These are phyloP conservation scores for Hyaloscypha variabilis DNA, from an alignment of 495 filamentous ascomycete species.

Conservation along the genomic window DNA sequence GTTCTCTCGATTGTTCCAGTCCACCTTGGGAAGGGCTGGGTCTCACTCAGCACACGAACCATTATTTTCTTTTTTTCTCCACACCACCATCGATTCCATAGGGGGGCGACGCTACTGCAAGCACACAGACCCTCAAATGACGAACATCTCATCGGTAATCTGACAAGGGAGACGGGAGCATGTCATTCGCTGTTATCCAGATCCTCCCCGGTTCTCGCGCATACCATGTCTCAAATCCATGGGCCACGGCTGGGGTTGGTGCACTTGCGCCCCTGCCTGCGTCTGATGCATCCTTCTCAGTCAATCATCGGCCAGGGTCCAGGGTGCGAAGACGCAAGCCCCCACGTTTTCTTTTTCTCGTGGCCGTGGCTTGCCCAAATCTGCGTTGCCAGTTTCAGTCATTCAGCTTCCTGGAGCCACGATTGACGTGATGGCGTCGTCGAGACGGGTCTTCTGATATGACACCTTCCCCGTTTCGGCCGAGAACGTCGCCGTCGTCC, in stretches of 20 bases:
- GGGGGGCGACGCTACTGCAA: slow-evolving; percentile 7
- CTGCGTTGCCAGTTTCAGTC: slow-evolving; percentile 10
- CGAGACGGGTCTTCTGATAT: slow-evolving; percentile 3
- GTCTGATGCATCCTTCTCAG: slow-evolving; percentile 1
- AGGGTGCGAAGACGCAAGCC: slow-evolving; percentile 16
- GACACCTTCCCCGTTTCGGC: not conserved
- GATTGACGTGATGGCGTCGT: slow-evolving; percentile 5
- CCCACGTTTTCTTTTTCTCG: slow-evolving; percentile 12
- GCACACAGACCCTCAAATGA: slow-evolving; percentile 19
- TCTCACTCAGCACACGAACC: slow-evolving; percentile 11
- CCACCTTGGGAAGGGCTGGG: not conserved
- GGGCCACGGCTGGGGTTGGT: slow-evolving; percentile 6
- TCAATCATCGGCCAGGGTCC: not conserved
- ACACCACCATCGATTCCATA: not conserved
- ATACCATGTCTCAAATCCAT: slow-evolving; percentile 13
- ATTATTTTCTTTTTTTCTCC: slow-evolving; percentile 16
- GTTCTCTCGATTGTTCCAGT: not conserved
- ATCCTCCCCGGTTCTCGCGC: slow-evolving; percentile 5
- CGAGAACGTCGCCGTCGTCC: not conserved
- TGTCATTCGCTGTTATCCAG: slow-evolving; percentile 4
- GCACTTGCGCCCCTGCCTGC: slow-evolving; percentile 9
- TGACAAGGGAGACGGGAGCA: not conserved
- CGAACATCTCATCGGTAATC: slow-evolving; percentile 23
- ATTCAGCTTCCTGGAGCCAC: slow-evolving; percentile 6
- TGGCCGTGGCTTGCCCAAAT: not conserved